Percentiles rank a stretch among this genome's conserved stretches.
Evolutionary conservation across 495 filamentous ascomycete genomes (phyloP).

Genomic region (Neurospora intermedia): DNA sequence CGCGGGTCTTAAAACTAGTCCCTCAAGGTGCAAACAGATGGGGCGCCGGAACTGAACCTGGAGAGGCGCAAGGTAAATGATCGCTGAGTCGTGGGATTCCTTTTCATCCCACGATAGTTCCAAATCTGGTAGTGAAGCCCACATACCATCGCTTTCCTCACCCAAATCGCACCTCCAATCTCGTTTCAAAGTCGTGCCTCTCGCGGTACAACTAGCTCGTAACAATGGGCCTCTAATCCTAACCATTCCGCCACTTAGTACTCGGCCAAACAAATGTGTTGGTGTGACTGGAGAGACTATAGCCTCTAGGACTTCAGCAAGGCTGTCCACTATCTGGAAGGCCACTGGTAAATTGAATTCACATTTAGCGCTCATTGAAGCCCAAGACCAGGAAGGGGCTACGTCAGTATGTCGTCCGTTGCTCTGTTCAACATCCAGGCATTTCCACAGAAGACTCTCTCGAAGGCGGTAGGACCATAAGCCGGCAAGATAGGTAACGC

Average conservation of each 20-base stretch:
- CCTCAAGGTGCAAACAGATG: neutral
- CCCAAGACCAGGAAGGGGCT: neutral
- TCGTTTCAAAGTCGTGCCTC: too few relatives aligned
- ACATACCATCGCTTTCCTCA: too few relatives aligned
- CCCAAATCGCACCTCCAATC: too few relatives aligned
- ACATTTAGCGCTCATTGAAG: neutral
- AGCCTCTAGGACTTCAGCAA: neutral
- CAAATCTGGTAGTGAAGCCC: too few relatives aligned
- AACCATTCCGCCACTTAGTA: neutral
- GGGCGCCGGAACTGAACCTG: neutral
- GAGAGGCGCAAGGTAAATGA: neutral
- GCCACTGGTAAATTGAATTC: too few relatives aligned
- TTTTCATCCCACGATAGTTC: neutral
- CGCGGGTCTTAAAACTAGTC: neutral
- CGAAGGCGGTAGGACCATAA: slow-evolving; percentile 5
- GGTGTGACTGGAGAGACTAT: neutral
- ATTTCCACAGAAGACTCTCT: neutral
- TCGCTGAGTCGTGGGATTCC: neutral
- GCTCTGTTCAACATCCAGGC: neutral
- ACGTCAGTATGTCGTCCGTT: neutral
- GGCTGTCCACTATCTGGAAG: neutral
- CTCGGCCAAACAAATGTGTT: neutral
- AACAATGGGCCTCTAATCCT: neutral
- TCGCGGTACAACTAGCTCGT: neutral
- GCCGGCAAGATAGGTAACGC: slow-evolving; percentile 12